These are phyloP conservation scores for Phyllosticta citribraziliensis DNA, from an alignment of 2,329 filamentous ascomycete genomes.

Conservation along the genomic window DNA sequence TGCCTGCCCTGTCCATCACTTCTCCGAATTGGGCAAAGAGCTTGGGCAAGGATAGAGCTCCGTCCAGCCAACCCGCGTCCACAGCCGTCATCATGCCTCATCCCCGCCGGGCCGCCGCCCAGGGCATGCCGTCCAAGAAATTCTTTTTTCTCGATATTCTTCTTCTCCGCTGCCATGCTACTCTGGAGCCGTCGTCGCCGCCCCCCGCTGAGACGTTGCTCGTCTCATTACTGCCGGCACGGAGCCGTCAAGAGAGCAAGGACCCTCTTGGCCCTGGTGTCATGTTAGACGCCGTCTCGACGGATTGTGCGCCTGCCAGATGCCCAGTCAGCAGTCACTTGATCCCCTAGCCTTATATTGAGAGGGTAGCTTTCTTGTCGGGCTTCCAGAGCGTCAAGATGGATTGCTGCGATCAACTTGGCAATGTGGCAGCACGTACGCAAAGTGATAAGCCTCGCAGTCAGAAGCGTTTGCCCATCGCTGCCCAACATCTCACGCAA, in stretches of 20 bases:
- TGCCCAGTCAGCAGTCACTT: neutral
- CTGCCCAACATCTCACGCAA: neutral
- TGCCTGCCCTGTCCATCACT: neutral
- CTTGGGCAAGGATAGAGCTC: neutral
- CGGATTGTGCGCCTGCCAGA: neutral
- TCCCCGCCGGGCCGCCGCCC: neutral
- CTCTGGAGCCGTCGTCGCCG: neutral
- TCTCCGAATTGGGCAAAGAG: conserved; percentile 7
- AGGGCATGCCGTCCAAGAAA: neutral
- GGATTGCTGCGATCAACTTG: neutral
- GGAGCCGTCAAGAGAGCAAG: neutral
- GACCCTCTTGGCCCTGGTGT: neutral
- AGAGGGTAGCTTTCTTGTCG: neutral
- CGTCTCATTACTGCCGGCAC: neutral
- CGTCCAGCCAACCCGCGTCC: neutral
- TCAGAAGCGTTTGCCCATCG: neutral
- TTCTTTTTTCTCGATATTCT: neutral
- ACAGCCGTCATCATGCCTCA: neutral
- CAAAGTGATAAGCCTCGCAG: neutral
- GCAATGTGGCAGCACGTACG: neutral
- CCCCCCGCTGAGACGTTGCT: neutral
- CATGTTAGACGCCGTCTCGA: neutral
- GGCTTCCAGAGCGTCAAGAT: neutral
- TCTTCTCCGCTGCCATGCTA: neutral
- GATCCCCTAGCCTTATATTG: neutral